Percentiles rank a stretch among this genome's conserved stretches.
Evolutionary conservation across 208 protist species (phyloP).

Genomic region (Acanthamoeba triangularis): DNA sequence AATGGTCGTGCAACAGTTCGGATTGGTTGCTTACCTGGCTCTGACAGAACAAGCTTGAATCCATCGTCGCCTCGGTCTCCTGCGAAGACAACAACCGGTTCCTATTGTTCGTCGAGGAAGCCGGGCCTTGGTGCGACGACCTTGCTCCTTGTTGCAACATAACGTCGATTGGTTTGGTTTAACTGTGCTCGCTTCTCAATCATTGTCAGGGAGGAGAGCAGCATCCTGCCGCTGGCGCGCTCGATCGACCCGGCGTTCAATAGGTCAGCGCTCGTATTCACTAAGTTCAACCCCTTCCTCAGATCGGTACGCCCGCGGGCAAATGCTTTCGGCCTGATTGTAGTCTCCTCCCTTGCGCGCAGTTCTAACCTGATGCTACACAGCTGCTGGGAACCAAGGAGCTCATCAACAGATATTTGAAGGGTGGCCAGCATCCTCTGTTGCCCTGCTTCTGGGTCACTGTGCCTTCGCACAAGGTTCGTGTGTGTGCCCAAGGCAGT

Average conservation of each 20-base stretch:
- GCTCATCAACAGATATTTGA: slow-evolving; percentile 54
- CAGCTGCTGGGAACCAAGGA: slow-evolving; percentile 54
- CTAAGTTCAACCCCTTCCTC: slow-evolving; percentile 31
- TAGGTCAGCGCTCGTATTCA: slow-evolving; percentile 31
- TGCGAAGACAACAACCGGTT: slow-evolving; percentile 32
- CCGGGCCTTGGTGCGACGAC: not conserved
- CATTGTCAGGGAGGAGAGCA: slow-evolving; percentile 18
- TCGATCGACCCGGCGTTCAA: slow-evolving; percentile 56
- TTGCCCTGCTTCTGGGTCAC: slow-evolving; percentile 73
- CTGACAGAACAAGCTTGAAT: slow-evolving; percentile 6
- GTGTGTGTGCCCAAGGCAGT: not conserved
- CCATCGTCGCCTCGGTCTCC: slow-evolving; percentile 1
- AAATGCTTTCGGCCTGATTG: not conserved
- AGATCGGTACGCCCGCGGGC: too few species aligned
- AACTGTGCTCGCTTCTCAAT: not conserved
- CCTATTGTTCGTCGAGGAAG: slow-evolving; percentile 42
- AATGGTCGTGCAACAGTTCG: not conserved
- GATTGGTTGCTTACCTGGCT: not conserved
- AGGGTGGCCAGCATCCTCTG: slow-evolving; percentile 48
- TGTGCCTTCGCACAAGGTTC: slow-evolving; percentile 55
- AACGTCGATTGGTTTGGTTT: not conserved
- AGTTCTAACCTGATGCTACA: not conserved
- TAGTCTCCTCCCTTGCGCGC: not conserved
- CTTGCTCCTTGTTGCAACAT: not conserved
- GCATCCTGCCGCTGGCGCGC: slow-evolving; percentile 26